These are phyloP conservation scores for Crithidia mellificae DNA, from an alignment of 208 protist genomes.

Conservation along the genomic window DNA sequence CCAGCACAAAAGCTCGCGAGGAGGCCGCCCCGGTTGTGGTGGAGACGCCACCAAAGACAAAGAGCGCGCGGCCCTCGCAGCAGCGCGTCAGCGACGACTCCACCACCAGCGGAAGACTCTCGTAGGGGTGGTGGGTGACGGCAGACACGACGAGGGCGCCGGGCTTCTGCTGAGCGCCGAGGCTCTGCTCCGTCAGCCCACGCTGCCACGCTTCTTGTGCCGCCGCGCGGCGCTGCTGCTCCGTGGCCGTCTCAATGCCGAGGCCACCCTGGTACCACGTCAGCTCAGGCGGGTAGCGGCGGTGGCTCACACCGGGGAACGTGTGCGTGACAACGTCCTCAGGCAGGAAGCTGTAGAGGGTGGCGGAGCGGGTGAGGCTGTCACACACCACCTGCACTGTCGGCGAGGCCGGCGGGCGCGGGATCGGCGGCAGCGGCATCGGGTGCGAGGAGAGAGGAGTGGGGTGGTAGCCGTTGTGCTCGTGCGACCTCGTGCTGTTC, in stretches of 20 bases:
- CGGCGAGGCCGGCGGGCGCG: neutral
- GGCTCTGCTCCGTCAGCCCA: conserved; percentile 39
- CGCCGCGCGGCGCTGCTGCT: conserved; percentile 34
- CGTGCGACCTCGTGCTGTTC: neutral
- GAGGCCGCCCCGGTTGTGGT: conserved; percentile 15
- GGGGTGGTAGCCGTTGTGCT: conserved; percentile 7
- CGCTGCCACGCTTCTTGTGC: conserved; percentile 39
- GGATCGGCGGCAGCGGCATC: conserved; percentile 6
- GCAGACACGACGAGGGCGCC: conserved; percentile 44
- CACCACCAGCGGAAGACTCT: conserved; percentile 37
- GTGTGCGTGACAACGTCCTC: neutral
- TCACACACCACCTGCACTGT: conserved; percentile 35
- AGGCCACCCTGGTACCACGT: conserved; percentile 69
- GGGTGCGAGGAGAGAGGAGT: neutral
- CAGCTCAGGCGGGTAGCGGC: conserved; percentile 44
- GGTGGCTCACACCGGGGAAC: conserved; percentile 41
- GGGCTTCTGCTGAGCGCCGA: conserved; percentile 27
- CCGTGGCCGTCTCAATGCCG: conserved; percentile 26
- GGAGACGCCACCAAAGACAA: conserved; percentile 44
- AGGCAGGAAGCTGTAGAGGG: conserved; percentile 20
- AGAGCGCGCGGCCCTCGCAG: conserved; percentile 45
- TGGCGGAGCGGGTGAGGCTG: conserved; percentile 31
- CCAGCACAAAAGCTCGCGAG: conserved; percentile 19
- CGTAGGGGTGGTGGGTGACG: conserved; percentile 43
- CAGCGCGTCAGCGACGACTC: conserved; percentile 67